Evolutionary conservation across 805 yeast genomes (phyloP).

Genomic region (Clavispora vitiphila): DNA sequence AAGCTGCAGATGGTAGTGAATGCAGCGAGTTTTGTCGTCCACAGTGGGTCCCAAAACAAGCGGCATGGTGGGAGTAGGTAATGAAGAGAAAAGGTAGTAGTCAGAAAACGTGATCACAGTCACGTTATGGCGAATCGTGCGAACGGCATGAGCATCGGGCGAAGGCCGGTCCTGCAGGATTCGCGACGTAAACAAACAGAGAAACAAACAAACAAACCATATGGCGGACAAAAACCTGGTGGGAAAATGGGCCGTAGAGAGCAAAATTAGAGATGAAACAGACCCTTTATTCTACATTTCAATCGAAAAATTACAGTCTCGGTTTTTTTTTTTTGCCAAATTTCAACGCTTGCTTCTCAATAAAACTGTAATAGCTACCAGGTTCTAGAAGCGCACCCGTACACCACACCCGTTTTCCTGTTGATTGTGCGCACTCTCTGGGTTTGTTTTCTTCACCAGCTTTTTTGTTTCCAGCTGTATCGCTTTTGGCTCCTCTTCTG

Average conservation of each 20-base stretch:
- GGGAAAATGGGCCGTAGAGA: background rate
- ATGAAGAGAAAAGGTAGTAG: too few species aligned
- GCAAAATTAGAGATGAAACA: too few species aligned
- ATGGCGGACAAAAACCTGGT: background rate
- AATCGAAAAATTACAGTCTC: too few species aligned
- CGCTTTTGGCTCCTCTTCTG: background rate
- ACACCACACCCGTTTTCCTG: background rate
- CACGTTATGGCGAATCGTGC: background rate
- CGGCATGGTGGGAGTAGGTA: background rate
- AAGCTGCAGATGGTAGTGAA: constrained; percentile 29
- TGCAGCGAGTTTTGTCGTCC: constrained; percentile 33
- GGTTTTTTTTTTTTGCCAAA: too few species aligned
- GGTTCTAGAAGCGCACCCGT: constrained; percentile 1
- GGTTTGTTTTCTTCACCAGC: constrained; percentile 1
- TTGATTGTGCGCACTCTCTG: background rate
- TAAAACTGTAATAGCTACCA: too few species aligned
- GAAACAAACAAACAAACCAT: constrained; percentile 1
- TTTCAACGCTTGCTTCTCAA: too few species aligned
- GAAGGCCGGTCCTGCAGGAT: background rate
- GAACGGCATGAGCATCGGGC: background rate
- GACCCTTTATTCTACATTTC: too few species aligned
- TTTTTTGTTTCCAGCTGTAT: constrained; percentile 1
- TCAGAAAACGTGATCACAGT: too few species aligned
- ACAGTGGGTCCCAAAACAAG: constrained; percentile 13
- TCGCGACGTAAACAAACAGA: background rate